Evolutionary conservation across 1,284 basidiomycete species (phyloP), one percentile per base, ranked within the genome.

Genomic region (Leccinum fallax): DNA sequence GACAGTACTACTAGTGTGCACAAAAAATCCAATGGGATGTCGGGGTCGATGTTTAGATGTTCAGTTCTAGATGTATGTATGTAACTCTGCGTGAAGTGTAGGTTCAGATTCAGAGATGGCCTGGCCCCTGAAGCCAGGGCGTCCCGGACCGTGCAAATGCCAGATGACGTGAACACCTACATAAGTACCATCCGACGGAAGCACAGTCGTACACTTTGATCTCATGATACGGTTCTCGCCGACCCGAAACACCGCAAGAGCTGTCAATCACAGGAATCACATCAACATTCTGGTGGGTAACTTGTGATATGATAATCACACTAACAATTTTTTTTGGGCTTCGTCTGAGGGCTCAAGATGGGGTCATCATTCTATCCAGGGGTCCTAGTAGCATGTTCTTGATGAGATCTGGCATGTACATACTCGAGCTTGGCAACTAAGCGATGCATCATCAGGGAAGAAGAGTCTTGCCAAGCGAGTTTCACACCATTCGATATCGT

Each of bases 371-470:
- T 28, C n/a, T 59, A 2, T 34, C 6, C 21, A 11, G 3, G 48
- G 48, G 16, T 34, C 43, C n/a, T 19, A 34, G n/a, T 7, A 26
- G 19, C 56, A 56, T 30, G 15, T 56, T 6, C 26, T 54, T 55
- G 21, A 43, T 43, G n/a, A 55, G 16, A 24, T 24, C 55, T 57
- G 19, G 57, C 56, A 21, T 55, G 40, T 15, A n/a, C 24, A 10
- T 60, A 53, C 59, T 26, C 24, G 32, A 55, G 19, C 6, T 30
- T 61, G 43, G 43, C n/a, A n/a, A n/a, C 13, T 58, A 49, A 48
- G 34, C 13, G 9, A 24, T 6, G 16, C 13, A 16, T 34, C 32
- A 30, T n/a, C 19, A 16, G 24, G 30, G 30, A 19, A 19, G 26
- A 40, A 19, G 26, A 40, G 21, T 21, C 36, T n/a, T 26, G 57